Percentiles rank a stretch among this genome's conserved stretches.
Evolutionary conservation across 805 yeast species (phyloP).

Genomic region (Candida boidinii): DNA sequence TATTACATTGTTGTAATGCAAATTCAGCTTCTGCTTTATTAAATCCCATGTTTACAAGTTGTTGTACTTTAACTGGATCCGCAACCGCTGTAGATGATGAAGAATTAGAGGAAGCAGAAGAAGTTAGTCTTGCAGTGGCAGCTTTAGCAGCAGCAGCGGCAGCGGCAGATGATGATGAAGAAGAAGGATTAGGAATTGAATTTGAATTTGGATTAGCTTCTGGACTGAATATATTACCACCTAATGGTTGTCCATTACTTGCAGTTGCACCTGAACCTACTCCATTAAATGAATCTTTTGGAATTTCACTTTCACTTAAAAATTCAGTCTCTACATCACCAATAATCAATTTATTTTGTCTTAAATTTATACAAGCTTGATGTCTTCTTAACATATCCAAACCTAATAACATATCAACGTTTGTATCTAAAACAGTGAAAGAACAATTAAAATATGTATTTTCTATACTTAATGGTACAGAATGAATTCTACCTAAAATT

Average conservation of each 20-base stretch:
- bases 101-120: slow-evolving; percentile 10
- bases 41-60: slow-evolving; percentile 65
- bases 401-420: slow-evolving; percentile 73
- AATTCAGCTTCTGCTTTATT: slow-evolving; percentile 48
- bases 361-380: slow-evolving; percentile 73
- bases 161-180: neutral
- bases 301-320: slow-evolving; percentile 63
- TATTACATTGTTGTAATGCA: slow-evolving; percentile 61
- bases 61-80: slow-evolving; percentile 24
- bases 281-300: slow-evolving; percentile 26
- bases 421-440: slow-evolving; percentile 64
- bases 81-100: slow-evolving; percentile 4
- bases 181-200: neutral
- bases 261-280: slow-evolving; percentile 5
- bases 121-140: slow-evolving; percentile 13
- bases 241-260: slow-evolving; percentile 17
- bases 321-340: slow-evolving; percentile 71
- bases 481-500: slow-evolving; percentile 79
- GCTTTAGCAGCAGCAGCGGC: slow-evolving; percentile 8
- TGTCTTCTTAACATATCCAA: slow-evolving; percentile 87
- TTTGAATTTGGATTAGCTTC: slow-evolving; percentile 1
- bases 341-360: slow-evolving; percentile 52
- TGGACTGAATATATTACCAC: slow-evolving; percentile 25
- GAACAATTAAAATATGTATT: slow-evolving; percentile 54
- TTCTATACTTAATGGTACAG: slow-evolving; percentile 78